These are phyloP conservation scores for Biancaea sappan DNA, from an alignment of 306 rosid genomes.

Conservation along the genomic window DNA sequence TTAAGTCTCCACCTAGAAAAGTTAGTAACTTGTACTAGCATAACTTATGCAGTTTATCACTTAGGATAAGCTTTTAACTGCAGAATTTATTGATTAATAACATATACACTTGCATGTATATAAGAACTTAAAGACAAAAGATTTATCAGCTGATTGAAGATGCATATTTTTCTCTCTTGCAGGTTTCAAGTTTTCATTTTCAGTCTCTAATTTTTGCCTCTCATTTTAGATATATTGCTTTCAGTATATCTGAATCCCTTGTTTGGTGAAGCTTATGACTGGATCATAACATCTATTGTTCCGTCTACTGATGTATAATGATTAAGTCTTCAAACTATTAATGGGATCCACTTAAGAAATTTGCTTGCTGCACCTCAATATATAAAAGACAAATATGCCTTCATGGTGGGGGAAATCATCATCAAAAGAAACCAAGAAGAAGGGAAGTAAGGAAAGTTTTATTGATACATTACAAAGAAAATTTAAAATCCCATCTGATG, in stretches of 20 bases:
- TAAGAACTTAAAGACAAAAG: constrained; percentile 1
- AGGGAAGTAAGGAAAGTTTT: constrained; percentile 78
- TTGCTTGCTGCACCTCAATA: constrained; percentile 32
- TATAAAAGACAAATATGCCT: constrained; percentile 63
- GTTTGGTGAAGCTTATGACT: constrained; percentile 38
- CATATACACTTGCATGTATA: background rate
- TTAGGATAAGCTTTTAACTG: constrained; percentile 16
- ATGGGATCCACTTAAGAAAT: constrained; percentile 33
- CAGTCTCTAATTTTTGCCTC: background rate
- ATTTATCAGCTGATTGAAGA: constrained; percentile 20
- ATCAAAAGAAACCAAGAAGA: constrained; percentile 90
- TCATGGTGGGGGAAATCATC: constrained; percentile 90
- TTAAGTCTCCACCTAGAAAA: background rate
- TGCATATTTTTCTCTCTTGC: constrained; percentile 40
- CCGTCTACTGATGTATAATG: constrained; percentile 36
- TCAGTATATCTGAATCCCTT: constrained; percentile 35
- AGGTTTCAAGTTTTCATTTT: constrained; percentile 37
- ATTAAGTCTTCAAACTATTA: constrained; percentile 37
- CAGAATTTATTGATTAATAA: background rate
- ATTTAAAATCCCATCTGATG: constrained; percentile 74
- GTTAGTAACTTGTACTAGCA: constrained; percentile 22
- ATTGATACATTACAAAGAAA: constrained; percentile 75
- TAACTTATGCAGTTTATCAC: constrained; percentile 12
- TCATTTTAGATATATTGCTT: constrained; percentile 6
- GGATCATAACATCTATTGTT: constrained; percentile 32